A percentile compares a stretch with the other conserved stretches of the same genome.
phyloP scores from a whole-genome alignment of 805 yeast species.

The Komagataella populi region DNA sequence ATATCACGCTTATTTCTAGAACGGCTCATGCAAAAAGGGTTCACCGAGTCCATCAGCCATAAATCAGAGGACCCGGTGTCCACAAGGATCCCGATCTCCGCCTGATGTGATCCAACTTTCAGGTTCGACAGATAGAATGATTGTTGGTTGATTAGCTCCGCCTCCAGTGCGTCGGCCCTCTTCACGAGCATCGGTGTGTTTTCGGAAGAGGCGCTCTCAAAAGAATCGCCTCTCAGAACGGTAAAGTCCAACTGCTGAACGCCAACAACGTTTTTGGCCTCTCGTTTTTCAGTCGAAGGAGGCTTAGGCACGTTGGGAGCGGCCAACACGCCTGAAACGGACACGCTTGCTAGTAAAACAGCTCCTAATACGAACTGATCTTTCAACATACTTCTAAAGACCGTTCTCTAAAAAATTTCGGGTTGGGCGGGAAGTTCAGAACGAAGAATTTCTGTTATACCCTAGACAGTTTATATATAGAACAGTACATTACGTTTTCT shows the following conservation, averaged over 20 bases:
- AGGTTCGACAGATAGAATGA: constrained; percentile 32
- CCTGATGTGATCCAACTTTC: constrained; percentile 43
- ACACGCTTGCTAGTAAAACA: neutral
- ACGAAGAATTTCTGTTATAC: neutral
- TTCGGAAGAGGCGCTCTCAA: constrained; percentile 4
- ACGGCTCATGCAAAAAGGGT: constrained; percentile 26
- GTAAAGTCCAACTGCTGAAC: constrained; percentile 8
- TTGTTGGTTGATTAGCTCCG: constrained; percentile 22
- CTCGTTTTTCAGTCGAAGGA: neutral
- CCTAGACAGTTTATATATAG: neutral
- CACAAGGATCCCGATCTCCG: constrained; percentile 40
- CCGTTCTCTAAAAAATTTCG: neutral
- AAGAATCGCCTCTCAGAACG: constrained; percentile 9
- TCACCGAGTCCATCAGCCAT: constrained; percentile 41
- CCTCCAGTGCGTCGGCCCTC: constrained; percentile 15
- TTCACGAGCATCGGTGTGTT: constrained; percentile 11
- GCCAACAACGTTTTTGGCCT: neutral
- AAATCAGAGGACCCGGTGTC: constrained; percentile 73
- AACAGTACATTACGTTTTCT: neutral
- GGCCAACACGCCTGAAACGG: neutral
- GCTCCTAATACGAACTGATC: neutral
- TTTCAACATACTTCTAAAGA: neutral
- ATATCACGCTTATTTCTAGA: neutral
- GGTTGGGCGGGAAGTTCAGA: neutral
- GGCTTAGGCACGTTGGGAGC: neutral